Evolutionary conservation across 2,329 filamentous ascomycete species (phyloP).

Genomic region (Reticulascus tulasneorum): DNA sequence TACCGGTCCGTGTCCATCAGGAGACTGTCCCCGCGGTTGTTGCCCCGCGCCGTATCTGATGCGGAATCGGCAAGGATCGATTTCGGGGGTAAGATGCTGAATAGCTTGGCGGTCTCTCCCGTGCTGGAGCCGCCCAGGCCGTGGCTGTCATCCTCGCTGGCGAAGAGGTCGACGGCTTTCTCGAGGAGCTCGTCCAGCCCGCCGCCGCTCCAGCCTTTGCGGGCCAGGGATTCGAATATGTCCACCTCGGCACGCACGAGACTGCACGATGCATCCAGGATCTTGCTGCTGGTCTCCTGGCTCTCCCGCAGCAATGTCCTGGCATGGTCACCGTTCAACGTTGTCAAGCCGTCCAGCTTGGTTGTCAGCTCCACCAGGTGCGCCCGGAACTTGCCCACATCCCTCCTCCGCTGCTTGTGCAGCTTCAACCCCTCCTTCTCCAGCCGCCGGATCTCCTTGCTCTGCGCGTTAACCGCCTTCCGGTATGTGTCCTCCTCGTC

Average conservation of each 20-base stretch:
- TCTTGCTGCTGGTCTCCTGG: constrained; percentile 59
- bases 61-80: constrained; percentile 56
- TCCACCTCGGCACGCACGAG: constrained; percentile 66
- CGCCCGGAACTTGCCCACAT: constrained; percentile 58
- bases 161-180: constrained; percentile 59
- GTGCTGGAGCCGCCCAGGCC: constrained; percentile 27
- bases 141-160: constrained; percentile 31
- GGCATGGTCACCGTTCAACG: constrained; percentile 58
- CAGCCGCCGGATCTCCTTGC: constrained; percentile 57
- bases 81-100: constrained; percentile 61
- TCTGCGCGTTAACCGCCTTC: constrained; percentile 49
- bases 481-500: constrained; percentile 62
- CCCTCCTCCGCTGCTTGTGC: constrained; percentile 55
- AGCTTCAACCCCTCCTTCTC: constrained; percentile 63
- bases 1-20: constrained; percentile 50
- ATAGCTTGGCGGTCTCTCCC: constrained; percentile 45
- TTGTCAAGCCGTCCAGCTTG: constrained; percentile 59
- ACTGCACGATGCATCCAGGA: constrained; percentile 62
- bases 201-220: constrained; percentile 65
- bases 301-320: constrained; percentile 56
- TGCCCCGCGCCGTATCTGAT: constrained; percentile 33
- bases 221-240: constrained; percentile 63
- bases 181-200: constrained; percentile 64
- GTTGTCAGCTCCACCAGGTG: constrained; percentile 61
- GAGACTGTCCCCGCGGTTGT: constrained; percentile 51